Base-by-base conservation (phyloP, 176 grass and related monocot species). In the Canna indica region DNA sequence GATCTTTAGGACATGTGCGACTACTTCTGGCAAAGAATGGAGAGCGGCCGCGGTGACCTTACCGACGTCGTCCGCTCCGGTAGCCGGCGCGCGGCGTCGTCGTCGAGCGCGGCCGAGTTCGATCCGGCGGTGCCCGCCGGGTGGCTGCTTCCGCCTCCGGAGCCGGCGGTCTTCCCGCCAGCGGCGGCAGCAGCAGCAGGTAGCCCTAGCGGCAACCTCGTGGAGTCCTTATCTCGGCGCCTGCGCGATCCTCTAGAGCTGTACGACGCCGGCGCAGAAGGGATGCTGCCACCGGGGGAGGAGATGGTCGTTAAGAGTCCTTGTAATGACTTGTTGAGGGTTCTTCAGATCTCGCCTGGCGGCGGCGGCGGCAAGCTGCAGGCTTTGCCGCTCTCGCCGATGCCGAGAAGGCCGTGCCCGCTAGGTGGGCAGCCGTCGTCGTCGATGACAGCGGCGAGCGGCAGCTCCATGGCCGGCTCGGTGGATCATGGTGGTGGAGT, bases 1-100 rank as follows among this genome's bases (percentile, higher is more conserved):
- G n/a, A n/a, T n/a, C n/a, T n/a, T n/a, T n/a, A n/a, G n/a, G n/a
- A 47, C 79, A 91, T 91, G 93, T 81, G 93, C 25, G 93, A 96
- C 84, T 85, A 77, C 56, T 96, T 91, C 45, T 96, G 88, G 93
- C 47, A 58, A 62, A 82, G 74, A 61, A 53, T 67, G 61, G 74
- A 76, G 60, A 26, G 48, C 16, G 26, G 26, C 30, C 45, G 64
- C 29, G 74, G 74, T 2, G 74, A 76, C 44, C 74, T 76, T 5
- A 61, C 59, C 20, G 74, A 76, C 46, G 53, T 76, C 2, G 83
- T 95, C 12, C 68, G 84, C 1, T 72, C 82, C 14, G 45, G 71
- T 22, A 41, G 63, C 63, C 63, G 63, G 13, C 11, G 16, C 20
- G 34, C 34, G 15, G 7, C 29, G 10, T 8, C 35, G 13, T 16